phyloP scores from a whole-genome alignment of 2,329 filamentous ascomycete species.

The Onygenales sp. region DNA sequence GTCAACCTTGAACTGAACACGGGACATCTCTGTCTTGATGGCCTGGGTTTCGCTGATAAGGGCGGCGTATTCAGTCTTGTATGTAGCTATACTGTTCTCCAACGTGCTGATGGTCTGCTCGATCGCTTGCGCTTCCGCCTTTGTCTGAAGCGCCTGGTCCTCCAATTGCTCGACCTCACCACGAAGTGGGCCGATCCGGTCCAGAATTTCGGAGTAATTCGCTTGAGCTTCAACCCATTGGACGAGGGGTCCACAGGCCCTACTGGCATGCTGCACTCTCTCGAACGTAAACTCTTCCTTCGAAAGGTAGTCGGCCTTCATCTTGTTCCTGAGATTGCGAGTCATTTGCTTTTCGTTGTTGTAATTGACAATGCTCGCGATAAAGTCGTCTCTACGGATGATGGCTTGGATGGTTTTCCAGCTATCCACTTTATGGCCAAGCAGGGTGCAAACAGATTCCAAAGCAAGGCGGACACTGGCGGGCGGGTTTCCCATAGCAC shows the following conservation, averaged over 20 bases:
- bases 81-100: conserved; percentile 83
- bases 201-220: conserved; percentile 93
- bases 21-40: conserved; percentile 93
- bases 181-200: conserved; percentile 83
- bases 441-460: conserved; percentile 89
- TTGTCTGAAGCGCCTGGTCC: conserved; percentile 80
- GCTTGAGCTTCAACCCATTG: conserved; percentile 97
- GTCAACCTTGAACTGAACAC: conserved; percentile 96
- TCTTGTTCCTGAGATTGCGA: conserved; percentile 66
- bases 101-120: conserved; percentile 76
- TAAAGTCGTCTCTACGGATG: conserved; percentile 89
- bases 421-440: conserved; percentile 79
- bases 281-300: conserved; percentile 96
- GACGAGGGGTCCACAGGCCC: conserved; percentile 91
- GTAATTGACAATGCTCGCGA: conserved; percentile 94
- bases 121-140: conserved; percentile 85
- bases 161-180: conserved; percentile 83
- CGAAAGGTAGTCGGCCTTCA: conserved; percentile 84
- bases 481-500: conserved; percentile 91
- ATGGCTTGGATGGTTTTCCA: conserved; percentile 90
- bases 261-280: conserved; percentile 89
- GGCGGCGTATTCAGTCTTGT: conserved; percentile 92
- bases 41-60: conserved; percentile 95
- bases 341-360: conserved; percentile 97
- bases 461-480: conserved; percentile 82